These are phyloP conservation scores for Naegleria fowleri DNA, from an alignment of 208 protist species.

Conservation along the genomic window DNA sequence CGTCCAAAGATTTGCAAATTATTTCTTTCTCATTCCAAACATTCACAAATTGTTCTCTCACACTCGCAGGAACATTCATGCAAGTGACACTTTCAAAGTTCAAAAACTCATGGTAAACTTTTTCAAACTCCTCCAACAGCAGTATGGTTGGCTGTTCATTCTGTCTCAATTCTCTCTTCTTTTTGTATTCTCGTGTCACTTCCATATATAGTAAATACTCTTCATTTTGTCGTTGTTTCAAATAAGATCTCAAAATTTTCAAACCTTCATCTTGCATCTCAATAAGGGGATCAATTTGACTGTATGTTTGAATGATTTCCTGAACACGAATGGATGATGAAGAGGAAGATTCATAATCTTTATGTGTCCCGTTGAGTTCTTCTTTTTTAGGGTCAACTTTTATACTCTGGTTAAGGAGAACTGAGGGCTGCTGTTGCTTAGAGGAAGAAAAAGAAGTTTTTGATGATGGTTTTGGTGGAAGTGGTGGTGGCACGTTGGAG, in stretches of 20 bases:
- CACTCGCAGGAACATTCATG: not conserved
- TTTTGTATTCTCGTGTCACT: not conserved
- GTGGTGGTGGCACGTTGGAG: no score
- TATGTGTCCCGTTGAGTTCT: no score
- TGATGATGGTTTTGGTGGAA: no score
- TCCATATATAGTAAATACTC: not conserved
- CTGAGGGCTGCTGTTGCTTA: no score
- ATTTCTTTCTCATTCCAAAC: not conserved
- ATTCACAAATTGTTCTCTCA: not conserved
- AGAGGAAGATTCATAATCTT: no score
- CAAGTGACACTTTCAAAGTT: not conserved
- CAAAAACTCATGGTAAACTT: not conserved
- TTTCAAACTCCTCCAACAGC: not conserved
- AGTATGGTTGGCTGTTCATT: no score
- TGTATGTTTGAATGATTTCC: not conserved
- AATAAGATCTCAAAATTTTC: not conserved
- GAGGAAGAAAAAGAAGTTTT: no score
- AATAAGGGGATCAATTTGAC: not conserved
- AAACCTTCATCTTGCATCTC: not conserved
- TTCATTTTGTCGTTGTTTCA: not conserved
- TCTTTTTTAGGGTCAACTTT: no score
- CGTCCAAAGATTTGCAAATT: no score
- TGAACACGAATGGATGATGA: not conserved
- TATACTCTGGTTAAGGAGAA: no score
- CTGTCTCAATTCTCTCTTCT: not conserved